phyloP scores from a whole-genome alignment of 352 stramenopile genomes.

The Pythium rhizo-oryzae region DNA sequence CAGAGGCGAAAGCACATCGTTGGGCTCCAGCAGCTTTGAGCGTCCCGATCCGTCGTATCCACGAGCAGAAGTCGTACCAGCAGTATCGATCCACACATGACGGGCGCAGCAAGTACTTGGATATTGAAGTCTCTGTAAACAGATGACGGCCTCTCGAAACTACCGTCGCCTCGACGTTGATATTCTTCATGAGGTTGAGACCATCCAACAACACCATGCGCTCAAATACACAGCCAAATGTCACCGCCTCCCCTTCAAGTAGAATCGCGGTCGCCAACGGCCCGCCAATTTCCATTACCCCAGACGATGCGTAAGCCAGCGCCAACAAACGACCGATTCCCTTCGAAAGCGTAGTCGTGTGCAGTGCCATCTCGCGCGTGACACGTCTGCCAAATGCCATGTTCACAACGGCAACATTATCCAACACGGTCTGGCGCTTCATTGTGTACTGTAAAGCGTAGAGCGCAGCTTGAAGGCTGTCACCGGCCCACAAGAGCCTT shows the following conservation, averaged over 20 bases:
- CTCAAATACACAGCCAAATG: background rate
- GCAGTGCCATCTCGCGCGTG: background rate
- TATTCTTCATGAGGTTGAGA: background rate
- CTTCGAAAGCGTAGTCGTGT: too few species aligned
- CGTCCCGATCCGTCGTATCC: too few species aligned
- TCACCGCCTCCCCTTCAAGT: slow-evolving; percentile 9
- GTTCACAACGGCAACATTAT: background rate
- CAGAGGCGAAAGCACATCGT: background rate
- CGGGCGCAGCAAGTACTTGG: too few species aligned
- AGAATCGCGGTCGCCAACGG: slow-evolving; percentile 25
- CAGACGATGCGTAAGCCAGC: slow-evolving; percentile 20
- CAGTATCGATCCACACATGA: too few species aligned
- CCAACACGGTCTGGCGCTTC: background rate
- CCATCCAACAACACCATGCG: background rate
- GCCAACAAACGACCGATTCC: slow-evolving; percentile 20
- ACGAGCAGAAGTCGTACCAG: too few species aligned
- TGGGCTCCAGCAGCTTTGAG: too few species aligned
- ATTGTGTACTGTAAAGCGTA: background rate
- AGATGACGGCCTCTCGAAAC: too few species aligned
- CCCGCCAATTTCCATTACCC: slow-evolving; percentile 26
- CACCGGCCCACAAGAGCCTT: background rate
- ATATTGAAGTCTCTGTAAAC: too few species aligned
- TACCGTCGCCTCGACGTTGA: background rate
- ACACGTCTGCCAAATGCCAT: background rate
- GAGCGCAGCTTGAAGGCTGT: background rate